Conservation (phyloP, 257 asterid species). For the Linderniella brevidens region DNA sequence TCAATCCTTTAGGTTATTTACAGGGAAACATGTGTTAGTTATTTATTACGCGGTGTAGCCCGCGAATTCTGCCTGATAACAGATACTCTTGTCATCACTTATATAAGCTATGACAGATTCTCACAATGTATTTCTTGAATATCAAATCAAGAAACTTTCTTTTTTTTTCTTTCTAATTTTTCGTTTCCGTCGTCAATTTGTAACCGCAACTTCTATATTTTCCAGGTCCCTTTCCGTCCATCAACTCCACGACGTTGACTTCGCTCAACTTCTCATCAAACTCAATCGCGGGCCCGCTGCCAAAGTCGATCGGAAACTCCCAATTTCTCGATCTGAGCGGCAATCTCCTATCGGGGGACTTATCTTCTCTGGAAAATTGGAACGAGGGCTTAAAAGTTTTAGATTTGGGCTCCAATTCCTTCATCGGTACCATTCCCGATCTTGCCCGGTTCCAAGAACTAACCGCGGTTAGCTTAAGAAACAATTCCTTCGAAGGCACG, state of each 20-base stretch:
- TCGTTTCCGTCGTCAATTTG: too few relatives aligned
- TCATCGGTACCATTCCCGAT: conserved; percentile 48
- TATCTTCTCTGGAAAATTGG: conserved; percentile 34
- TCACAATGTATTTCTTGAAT: too few relatives aligned
- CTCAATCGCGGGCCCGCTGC: conserved; percentile 40
- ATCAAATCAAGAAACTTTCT: too few relatives aligned
- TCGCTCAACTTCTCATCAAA: conserved; percentile 54
- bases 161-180: too few relatives aligned
- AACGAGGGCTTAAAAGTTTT: conserved; percentile 34
- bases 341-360: conserved; percentile 36
- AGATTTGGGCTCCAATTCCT: conserved; percentile 55
- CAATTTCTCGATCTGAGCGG: conserved; percentile 38
- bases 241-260: conserved; percentile 46
- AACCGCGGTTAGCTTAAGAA: conserved; percentile 25
- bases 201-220: background rate
- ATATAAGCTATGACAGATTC: too few relatives aligned
- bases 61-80: too few relatives aligned
- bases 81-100: too few relatives aligned
- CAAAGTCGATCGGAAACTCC: conserved; percentile 43
- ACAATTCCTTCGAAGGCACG: conserved; percentile 44
- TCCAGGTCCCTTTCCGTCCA: conserved; percentile 43
- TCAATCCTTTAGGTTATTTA: too few relatives aligned
- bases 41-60: too few relatives aligned
- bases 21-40: too few relatives aligned
- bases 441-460: conserved; percentile 30